These are phyloP conservation scores for Suillus subaureus DNA, from an alignment of 768 basidiomycete genomes.

Conservation along the genomic window DNA sequence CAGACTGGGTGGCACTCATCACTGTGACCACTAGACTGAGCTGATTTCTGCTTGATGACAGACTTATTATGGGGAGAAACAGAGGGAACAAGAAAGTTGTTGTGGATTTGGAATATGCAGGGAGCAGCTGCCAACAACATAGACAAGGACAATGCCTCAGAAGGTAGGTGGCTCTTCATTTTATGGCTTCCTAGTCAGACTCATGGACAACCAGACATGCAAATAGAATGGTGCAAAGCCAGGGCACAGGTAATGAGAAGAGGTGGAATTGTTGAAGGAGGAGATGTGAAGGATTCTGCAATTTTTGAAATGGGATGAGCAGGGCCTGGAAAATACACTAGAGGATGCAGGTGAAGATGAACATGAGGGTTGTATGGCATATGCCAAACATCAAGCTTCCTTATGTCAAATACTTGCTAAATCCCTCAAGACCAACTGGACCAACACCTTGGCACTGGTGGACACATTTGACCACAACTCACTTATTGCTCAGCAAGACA, in stretches of 20 bases:
- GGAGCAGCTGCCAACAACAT: neutral
- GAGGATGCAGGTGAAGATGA: neutral
- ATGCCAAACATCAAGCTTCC: neutral
- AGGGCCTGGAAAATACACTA: neutral
- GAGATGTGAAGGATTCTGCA: neutral
- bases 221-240: neutral
- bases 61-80: constrained; percentile 9
- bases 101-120: constrained; percentile 15
- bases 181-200: neutral
- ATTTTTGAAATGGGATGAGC: neutral
- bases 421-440: neutral
- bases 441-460: neutral
- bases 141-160: neutral
- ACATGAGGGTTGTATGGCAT: neutral
- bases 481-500: neutral
- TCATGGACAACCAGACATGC: neutral
- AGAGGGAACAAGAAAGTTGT: constrained; percentile 12
- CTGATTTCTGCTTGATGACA: constrained; percentile 1
- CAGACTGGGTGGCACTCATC: neutral
- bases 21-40: neutral
- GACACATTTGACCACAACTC: neutral
- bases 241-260: neutral
- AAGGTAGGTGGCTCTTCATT: constrained; percentile 3
- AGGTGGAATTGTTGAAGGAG: neutral
- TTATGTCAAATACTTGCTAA: neutral